Base-by-base conservation (phyloP, 129 eudicot genomes). In the Centella asiatica region DNA sequence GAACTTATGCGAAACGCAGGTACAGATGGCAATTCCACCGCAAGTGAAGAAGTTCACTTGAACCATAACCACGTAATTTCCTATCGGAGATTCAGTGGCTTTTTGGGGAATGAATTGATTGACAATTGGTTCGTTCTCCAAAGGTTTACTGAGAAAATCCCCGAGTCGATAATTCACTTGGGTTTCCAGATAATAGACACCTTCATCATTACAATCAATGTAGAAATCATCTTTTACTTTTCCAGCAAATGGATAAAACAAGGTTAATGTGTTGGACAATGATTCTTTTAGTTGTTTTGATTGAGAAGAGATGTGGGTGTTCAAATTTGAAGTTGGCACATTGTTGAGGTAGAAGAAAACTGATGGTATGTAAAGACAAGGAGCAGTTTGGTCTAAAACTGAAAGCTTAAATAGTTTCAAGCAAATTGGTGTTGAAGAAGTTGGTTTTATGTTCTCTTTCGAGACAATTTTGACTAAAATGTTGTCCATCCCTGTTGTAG, bases 201-300 rank as follows among this genome's bases (percentile, higher is more conserved):
- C 68, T 33, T 64, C 58, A 12, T 64, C 68, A 6, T 64, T 47
- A 31, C 68, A 64, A 0, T 47, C 68, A 19, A 64, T 32, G 12
- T 31, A 19, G 8, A 19, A 44, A 4, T 47, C 25, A 20, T 64
- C 58, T 64, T 4, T 47, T 5, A 64, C 20, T 44, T 51, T 47
- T 28, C 68, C 68, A 28, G 68, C 68, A 1, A 64, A 13, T 3
- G 68, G 68, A 28, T 28, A 64, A 29, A 64, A 64, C 0, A 4
- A 45, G 39, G 68, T 9, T 7, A 64, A 31, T 9, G 57, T 64
- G 28, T 48, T 5, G 8, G 68, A 46, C 37, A 64, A 13, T 6
- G 68, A 15, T 0, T 64, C 29, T 31, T 64, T 64, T 0, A 64
- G 46, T 5, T 11, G 3, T 31, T 31, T 23, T 28, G 58, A 64